These are phyloP conservation scores for Celoporthe dispersa DNA, from an alignment of 2,329 filamentous ascomycete species.

Conservation along the genomic window DNA sequence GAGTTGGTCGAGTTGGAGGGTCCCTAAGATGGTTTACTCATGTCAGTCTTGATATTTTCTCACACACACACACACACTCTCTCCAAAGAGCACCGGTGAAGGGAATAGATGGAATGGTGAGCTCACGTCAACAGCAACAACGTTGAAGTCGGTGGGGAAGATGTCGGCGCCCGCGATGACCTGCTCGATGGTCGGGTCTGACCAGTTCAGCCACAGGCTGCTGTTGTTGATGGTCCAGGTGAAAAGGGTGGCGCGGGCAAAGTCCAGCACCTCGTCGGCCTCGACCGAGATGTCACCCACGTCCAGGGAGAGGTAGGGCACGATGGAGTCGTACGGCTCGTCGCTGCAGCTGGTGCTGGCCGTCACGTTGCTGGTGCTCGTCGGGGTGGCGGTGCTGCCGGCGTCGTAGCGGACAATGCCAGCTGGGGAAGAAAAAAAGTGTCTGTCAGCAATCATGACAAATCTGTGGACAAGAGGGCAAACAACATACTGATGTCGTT, in stretches of 20 bases:
- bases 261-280: constrained; percentile 16
- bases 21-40: neutral
- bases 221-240: constrained; percentile 35
- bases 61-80: neutral
- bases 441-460: neutral
- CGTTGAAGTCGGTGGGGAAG: constrained; percentile 31
- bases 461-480: too few species aligned
- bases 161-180: constrained; percentile 14
- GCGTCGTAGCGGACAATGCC: constrained; percentile 36
- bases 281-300: constrained; percentile 27
- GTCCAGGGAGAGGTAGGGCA: constrained; percentile 35
- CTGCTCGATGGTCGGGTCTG: constrained; percentile 29
- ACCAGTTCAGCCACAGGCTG: constrained; percentile 35
- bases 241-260: constrained; percentile 26
- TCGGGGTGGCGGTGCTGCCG: constrained; percentile 28
- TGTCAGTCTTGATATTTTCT: neutral
- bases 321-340: constrained; percentile 33
- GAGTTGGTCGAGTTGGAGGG: constrained; percentile 19
- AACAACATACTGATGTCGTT: constrained; percentile 26
- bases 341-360: constrained; percentile 34
- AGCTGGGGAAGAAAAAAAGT: constrained; percentile 9
- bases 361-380: constrained; percentile 16
- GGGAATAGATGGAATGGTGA: too few species aligned
- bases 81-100: too few species aligned
- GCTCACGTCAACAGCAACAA: constrained; percentile 29